A percentile compares a stretch with the other conserved stretches of the same genome.
These are phyloP conservation scores for Epichloe gansuensis DNA, from an alignment of 2,329 filamentous ascomycete species.

Conservation along the genomic window DNA sequence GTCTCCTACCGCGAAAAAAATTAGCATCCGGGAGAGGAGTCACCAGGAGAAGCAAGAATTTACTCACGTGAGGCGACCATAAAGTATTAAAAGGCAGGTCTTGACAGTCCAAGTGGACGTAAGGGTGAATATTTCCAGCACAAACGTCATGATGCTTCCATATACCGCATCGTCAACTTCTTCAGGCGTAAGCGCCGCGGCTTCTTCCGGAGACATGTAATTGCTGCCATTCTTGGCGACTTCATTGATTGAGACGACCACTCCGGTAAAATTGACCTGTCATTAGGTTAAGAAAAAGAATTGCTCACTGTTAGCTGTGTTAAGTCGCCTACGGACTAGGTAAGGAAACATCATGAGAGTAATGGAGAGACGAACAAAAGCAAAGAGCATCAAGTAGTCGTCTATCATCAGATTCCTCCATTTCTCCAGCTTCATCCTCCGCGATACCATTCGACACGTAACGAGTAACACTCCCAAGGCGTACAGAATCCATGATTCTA, in stretches of 20 bases:
- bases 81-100: constrained; percentile 38
- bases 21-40: not conserved
- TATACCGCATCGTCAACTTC: constrained; percentile 30
- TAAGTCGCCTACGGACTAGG: not conserved
- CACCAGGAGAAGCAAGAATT: too few species aligned
- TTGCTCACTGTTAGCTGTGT: not conserved
- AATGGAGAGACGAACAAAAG: constrained; percentile 21
- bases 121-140: constrained; percentile 40
- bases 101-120: constrained; percentile 41
- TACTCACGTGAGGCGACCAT: constrained; percentile 37
- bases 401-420: constrained; percentile 38
- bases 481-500: constrained; percentile 21
- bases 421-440: constrained; percentile 29
- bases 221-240: constrained; percentile 33
- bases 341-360: not conserved
- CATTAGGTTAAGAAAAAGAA: too few species aligned
- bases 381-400: constrained; percentile 44
- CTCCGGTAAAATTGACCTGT: constrained; percentile 19
- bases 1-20: constrained; percentile 9
- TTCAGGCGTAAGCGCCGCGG: constrained; percentile 30
- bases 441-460: constrained; percentile 16
- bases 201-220: constrained; percentile 25
- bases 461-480: constrained; percentile 15
- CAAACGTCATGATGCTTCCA: constrained; percentile 43
- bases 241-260: constrained; percentile 30